These are phyloP conservation scores for Chalara sp. DNA, from an alignment of 2,329 filamentous ascomycete species.

Conservation along the genomic window DNA sequence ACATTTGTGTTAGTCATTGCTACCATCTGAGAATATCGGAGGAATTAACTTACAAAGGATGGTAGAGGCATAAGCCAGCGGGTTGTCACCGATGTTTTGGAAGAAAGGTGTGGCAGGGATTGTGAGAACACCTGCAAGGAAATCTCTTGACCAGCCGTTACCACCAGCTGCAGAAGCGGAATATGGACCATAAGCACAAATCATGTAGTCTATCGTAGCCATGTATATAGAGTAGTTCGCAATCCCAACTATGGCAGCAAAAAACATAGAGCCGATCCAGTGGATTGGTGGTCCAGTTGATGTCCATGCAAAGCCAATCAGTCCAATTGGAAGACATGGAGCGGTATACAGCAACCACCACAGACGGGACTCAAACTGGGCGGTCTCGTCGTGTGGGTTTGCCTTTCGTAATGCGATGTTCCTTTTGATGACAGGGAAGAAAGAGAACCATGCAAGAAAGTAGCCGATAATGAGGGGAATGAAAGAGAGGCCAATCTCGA, in stretches of 20 bases:
- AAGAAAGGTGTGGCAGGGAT: slow-evolving; percentile 62
- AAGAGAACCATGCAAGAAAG: slow-evolving; percentile 51
- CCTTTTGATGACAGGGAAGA: slow-evolving; percentile 49
- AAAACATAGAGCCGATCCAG: slow-evolving; percentile 64
- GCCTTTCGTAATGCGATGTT: slow-evolving; percentile 44
- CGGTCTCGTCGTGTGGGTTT: slow-evolving; percentile 46
- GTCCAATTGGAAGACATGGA: slow-evolving; percentile 55
- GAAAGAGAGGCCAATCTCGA: slow-evolving; percentile 54
- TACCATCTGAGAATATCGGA: too few relatives aligned
- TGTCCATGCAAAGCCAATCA: slow-evolving; percentile 66
- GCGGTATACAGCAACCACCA: slow-evolving; percentile 58
- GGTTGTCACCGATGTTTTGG: slow-evolving; percentile 30
- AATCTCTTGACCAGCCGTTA: slow-evolving; percentile 68
- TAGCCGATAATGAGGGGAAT: slow-evolving; percentile 63
- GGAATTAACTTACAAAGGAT: slow-evolving; percentile 44
- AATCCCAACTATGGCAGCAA: slow-evolving; percentile 59
- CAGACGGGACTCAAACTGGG: slow-evolving; percentile 64
- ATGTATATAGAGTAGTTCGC: slow-evolving; percentile 69
- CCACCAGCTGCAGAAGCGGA: slow-evolving; percentile 69
- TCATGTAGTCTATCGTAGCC: slow-evolving; percentile 73
- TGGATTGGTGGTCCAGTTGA: slow-evolving; percentile 55
- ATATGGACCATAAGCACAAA: slow-evolving; percentile 66
- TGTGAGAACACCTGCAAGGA: slow-evolving; percentile 65
- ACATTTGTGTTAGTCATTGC: background rate
- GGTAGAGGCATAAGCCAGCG: slow-evolving; percentile 53